Evolutionary conservation across 2,329 filamentous ascomycete species (phyloP), one percentile per base, ranked within the genome.

Genomic region (Botryosphaeria dothidea): DNA sequence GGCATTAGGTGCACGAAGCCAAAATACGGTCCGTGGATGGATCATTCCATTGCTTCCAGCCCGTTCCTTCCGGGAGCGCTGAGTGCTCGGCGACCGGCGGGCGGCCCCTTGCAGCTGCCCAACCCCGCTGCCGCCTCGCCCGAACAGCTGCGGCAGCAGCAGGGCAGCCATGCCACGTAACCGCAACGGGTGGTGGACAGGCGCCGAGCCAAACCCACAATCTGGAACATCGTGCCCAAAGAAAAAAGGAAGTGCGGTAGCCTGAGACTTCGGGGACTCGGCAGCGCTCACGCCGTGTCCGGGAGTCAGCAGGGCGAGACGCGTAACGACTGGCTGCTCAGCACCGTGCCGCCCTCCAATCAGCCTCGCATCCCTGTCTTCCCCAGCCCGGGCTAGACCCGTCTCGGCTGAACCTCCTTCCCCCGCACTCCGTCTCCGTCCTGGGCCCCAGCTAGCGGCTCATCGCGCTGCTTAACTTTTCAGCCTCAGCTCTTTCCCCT

Each of bases 51-150:
- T 21, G 52, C 13, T 57, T 60, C 38, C 56, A 60, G 41, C 41
- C 56, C 38, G 56, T 31, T 60, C 56, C 25, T 46, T 60, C 56
- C 54, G 54, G 34, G 38, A 41, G 38, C 9, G 49, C 49, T 48
- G 45, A 25, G 45, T 27, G 48, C 27, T 6, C 17, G n/a, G 48
- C 27, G 21, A 19, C 8, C 36, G 15, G 21, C 21, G 23, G 54
- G 36, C 54, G 54, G 54, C 56, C 56, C 56, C 56, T 60, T 60
- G 56, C 56, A 58, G 56, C 54, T 45, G 54, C 56, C 56, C 38
- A 60, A 46, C 56, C 38, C 56, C 56, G 56, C 49, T 52, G 49
- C 17, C 49, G 49, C 49, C 49, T 52, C 27, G 45, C 48, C 25
- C 48, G 48, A n/a, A 8, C 43, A 19, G 25, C 27, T 25, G 25